Evolutionary conservation across 139 green algal genomes (phyloP), one percentile per base, ranked within the genome.

Genomic region (Chlamydomonas urium): DNA sequence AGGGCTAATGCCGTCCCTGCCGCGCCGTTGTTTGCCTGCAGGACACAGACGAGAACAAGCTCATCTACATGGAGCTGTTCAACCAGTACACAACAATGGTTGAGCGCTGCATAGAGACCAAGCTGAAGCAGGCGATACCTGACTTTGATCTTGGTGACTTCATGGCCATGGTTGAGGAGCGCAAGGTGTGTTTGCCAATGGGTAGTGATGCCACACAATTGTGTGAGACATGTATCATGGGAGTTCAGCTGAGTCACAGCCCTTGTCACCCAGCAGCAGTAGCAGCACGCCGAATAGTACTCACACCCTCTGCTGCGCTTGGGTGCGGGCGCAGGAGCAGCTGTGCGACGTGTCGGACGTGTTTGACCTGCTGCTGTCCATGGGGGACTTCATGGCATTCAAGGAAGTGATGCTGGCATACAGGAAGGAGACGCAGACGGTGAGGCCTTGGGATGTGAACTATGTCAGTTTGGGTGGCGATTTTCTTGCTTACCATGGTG

Each of bases 41-140:
- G 82, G 78, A 87, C 38, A 70, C 45, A 17, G 73, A 71, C 4
- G 82, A 87, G 56, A 87, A 88, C 73, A 83, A 85, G 76, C 38
- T 76, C 2, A 23, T 33, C 45, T 77, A 72, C 71, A 72, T 32
- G 26, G 32, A 72, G 28, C n/a, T 77, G 45, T 72, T 72, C 58
- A 28, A 57, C n/a, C 56, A 31, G 38, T 85, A 85, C 62, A 77
- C 67, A 2, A 47, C 75, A 29, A 62, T 85, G 1, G 37, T 85
- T 36, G 79, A 85, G 72, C 36, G 23, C 45, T 60, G 32, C 10
- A 80, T 85, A 45, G 75, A 81, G 19, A 57, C 5, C 2, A 60
- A 68, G 31, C 63, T 85, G 2, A 66, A 48, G 37, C 0, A 35
- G 6, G 61, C 56, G 2, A 45, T 85, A 3, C 69, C 70, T 23